Evolutionary conservation across 441 rosid genomes (phyloP).

Genomic region (Kokia cookei): DNA sequence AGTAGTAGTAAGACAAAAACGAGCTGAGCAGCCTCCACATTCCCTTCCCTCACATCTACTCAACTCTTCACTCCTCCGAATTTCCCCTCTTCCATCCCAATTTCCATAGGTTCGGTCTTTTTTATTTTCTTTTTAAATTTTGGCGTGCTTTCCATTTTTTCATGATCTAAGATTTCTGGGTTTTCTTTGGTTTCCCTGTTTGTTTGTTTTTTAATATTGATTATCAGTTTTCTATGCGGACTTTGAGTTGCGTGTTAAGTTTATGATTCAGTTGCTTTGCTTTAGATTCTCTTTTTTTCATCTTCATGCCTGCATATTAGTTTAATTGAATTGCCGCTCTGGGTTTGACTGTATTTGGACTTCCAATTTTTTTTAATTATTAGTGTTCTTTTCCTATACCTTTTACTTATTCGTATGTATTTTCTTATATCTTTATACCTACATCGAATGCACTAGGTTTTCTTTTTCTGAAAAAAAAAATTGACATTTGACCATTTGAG

Average conservation of each 20-base stretch:
- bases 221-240: background rate
- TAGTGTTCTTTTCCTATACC: background rate
- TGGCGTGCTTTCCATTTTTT: background rate
- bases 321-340: background rate
- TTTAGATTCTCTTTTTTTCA: background rate
- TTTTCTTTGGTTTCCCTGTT: background rate
- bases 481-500: background rate
- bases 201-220: background rate
- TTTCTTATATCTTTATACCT: background rate
- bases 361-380: background rate
- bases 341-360: background rate
- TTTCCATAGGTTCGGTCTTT: background rate
- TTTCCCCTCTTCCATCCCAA: background rate
- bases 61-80: background rate
- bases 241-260: background rate
- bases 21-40: background rate
- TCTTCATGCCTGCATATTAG: background rate
- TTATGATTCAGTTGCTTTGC: background rate
- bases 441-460: background rate
- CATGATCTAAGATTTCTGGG: background rate
- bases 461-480: too few relatives aligned
- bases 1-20: background rate
- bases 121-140: too few relatives aligned
- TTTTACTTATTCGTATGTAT: background rate
- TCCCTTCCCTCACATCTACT: background rate